Evolutionary conservation across 306 rosid species (phyloP).

Genomic region (Vigna nakashimae): DNA sequence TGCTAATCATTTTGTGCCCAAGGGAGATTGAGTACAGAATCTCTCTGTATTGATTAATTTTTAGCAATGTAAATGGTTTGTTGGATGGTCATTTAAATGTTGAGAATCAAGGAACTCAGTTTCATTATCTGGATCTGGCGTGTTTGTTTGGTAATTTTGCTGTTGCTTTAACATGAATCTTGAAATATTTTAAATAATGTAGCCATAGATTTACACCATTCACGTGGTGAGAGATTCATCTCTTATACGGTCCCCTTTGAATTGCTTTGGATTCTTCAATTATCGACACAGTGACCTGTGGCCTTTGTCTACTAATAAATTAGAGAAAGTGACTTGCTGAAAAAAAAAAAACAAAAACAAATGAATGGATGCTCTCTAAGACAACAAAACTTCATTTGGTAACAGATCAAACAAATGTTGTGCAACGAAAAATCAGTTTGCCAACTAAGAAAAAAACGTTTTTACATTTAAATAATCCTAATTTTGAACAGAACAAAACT

Average conservation of each 20-base stretch:
- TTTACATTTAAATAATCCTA: not conserved
- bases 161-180: constrained; percentile 3
- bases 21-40: constrained; percentile 46
- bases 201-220: constrained; percentile 37
- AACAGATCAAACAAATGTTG: not conserved
- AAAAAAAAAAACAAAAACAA: not conserved
- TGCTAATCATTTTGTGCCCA: constrained; percentile 29
- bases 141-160: constrained; percentile 30
- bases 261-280: constrained; percentile 30
- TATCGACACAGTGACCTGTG: constrained; percentile 38
- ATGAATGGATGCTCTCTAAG: not conserved
- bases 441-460: not conserved
- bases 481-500: not conserved
- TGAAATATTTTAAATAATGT: constrained; percentile 22
- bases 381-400: not conserved
- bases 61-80: constrained; percentile 40
- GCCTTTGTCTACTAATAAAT: constrained; percentile 10
- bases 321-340: constrained; percentile 11
- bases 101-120: constrained; percentile 39
- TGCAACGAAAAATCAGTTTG: not conserved
- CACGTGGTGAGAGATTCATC: constrained; percentile 43
- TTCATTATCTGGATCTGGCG: constrained; percentile 36
- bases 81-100: constrained; percentile 33
- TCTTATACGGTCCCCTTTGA: constrained; percentile 38
- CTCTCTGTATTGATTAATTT: constrained; percentile 51